Conservation (phyloP, 1,139 yeast genomes). For the Meyerozyma elateridarum region DNA sequence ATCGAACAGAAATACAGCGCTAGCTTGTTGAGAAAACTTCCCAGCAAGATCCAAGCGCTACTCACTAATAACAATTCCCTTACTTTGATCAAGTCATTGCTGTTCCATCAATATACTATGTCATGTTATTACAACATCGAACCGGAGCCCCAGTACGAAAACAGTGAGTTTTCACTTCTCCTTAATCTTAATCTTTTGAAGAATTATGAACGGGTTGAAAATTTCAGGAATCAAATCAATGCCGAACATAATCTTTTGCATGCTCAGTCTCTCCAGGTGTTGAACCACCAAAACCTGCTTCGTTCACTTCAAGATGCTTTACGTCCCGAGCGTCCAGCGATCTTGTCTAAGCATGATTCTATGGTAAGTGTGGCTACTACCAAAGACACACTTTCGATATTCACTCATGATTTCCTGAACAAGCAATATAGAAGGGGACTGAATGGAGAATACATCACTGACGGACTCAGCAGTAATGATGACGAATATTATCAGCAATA, state of each 20-base stretch:
- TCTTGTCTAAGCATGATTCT: conserved; percentile 11
- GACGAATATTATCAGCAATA: conserved; percentile 5
- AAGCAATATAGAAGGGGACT: conserved; percentile 1
- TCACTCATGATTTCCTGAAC: conserved; percentile 8
- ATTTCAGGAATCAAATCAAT: conserved; percentile 25
- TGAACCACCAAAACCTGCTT: conserved; percentile 33
- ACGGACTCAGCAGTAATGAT: conserved; percentile 5
- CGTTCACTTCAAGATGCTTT: conserved; percentile 17
- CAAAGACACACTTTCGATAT: conserved; percentile 13
- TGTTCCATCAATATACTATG: conserved; percentile 36
- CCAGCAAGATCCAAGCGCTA: conserved; percentile 33
- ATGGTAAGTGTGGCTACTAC: conserved; percentile 13
- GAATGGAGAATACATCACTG: conserved; percentile 4
- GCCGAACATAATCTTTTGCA: conserved; percentile 28
- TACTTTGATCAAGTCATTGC: conserved; percentile 31
- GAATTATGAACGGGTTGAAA: conserved; percentile 34
- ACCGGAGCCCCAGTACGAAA: conserved; percentile 24
- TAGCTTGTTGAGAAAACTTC: conserved; percentile 26
- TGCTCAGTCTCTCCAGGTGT: conserved; percentile 28
- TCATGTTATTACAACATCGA: conserved; percentile 38
- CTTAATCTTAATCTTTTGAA: conserved; percentile 37
- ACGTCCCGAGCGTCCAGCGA: conserved; percentile 6
- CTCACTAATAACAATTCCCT: conserved; percentile 29
- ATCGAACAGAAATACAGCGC: conserved; percentile 21
- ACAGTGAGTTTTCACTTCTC: conserved; percentile 37